Evolutionary conservation across 768 basidiomycete genomes (phyloP), one percentile per base, ranked within the genome.

Genomic region (Collybia nuda): DNA sequence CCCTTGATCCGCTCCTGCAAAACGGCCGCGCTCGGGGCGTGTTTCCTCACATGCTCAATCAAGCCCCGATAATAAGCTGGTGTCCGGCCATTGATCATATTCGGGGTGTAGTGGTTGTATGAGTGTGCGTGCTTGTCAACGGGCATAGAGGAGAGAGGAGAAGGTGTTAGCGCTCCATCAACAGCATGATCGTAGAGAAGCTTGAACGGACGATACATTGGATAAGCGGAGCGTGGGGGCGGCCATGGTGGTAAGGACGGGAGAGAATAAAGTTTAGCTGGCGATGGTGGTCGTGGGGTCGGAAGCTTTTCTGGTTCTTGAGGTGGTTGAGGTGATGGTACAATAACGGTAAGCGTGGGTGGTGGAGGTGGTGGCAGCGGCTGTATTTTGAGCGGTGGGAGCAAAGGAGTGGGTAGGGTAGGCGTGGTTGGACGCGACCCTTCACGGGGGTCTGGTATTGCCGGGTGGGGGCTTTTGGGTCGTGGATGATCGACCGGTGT

Each of bases 131-230:
- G 32, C 14, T 32, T 32, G 26, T 54, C 21, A 46, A 50, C 28
- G 45, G 54, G 18, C 48, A 60, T 44, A 52, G 61, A 15, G 51
- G 39, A 43, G 56, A 54, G 7, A 60, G 55, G 11, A n/a, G 49
- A 44, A 0, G 59, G 55, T 29, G 52, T 18, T 2, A 38, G 6
- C 9, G 17, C 5, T 8, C 32, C 35, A 61, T 88, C 85, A 21
- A 78, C 58, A 2, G 69, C 51, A 24, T 82, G 78, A 60, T 91
- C 87, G 61, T 77, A 89, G 6, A 88, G 64, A 7, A 90, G 72
- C 58, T 80, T 85, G 67, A 77, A 86, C 19, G 78, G 61, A 52
- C 71, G 75, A 6, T 59, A 51, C n/a, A 66, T 52, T 0, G 81
- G 75, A 53, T 75, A 80, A 52, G 73, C 77, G 9, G 74, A 71